A percentile compares a stretch with the other conserved stretches of the same genome.
phyloP scores from a whole-genome alignment of 2,329 filamentous ascomycete species.

The Ascomycota sp. region DNA sequence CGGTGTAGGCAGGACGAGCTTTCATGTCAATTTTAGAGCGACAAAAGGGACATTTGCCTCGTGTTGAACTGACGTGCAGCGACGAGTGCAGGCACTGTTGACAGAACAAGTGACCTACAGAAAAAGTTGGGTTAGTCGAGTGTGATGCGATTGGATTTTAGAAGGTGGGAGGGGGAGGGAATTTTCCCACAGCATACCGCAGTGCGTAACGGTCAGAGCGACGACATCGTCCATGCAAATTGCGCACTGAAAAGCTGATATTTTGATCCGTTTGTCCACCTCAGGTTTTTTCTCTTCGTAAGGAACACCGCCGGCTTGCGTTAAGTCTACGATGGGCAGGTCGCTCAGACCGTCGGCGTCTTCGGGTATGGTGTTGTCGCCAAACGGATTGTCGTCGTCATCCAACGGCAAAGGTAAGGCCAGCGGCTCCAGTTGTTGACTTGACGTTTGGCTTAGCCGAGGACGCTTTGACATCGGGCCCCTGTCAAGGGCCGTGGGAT shows the following conservation, averaged over 20 bases:
- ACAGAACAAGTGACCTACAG: constrained; percentile 42
- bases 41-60: constrained; percentile 42
- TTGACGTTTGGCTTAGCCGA: constrained; percentile 2
- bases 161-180: not conserved
- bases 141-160: not conserved
- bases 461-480: constrained; percentile 8
- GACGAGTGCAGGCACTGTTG: constrained; percentile 40
- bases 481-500: not conserved
- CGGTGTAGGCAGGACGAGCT: constrained; percentile 17
- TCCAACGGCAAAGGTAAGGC: constrained; percentile 2
- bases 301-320: constrained; percentile 21
- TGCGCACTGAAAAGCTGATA: constrained; percentile 40
- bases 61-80: constrained; percentile 32
- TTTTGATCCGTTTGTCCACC: constrained; percentile 27
- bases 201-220: constrained; percentile 41
- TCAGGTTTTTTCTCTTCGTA: constrained; percentile 22
- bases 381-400: constrained; percentile 11
- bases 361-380: constrained; percentile 5
- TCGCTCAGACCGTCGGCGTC: constrained; percentile 7
- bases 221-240: constrained; percentile 46
- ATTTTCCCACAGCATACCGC: constrained; percentile 27
- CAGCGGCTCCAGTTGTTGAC: not conserved
- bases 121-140: no score
- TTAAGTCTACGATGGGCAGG: constrained; percentile 14
- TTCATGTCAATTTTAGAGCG: constrained; percentile 34